phyloP scores from a whole-genome alignment of 2,329 filamentous ascomycete genomes.

The Penicillium glabrum region DNA sequence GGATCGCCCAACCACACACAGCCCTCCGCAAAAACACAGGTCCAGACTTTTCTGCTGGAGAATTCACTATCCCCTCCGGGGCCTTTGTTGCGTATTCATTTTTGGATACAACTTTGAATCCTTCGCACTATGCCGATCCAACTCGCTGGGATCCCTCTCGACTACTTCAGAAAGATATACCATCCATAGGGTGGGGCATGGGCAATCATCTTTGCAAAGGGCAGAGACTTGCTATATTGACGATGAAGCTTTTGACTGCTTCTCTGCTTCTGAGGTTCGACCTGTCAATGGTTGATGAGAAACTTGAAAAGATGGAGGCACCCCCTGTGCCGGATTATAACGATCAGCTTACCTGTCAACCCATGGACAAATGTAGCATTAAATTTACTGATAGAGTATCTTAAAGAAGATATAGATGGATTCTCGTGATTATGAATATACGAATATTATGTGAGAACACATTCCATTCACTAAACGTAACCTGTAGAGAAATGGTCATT shows the following conservation, averaged over 20 bases:
- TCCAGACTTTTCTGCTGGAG: not conserved
- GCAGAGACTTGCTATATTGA: conserved; percentile 10
- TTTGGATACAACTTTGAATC: conserved; percentile 8
- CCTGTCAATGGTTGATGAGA: conserved; percentile 3
- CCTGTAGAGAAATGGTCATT: too few species aligned
- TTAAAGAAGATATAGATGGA: not conserved
- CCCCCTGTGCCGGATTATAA: conserved; percentile 5
- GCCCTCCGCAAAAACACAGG: conserved; percentile 10
- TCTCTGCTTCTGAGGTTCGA: conserved; percentile 3
- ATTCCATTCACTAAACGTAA: too few species aligned
- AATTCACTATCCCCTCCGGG: conserved; percentile 6
- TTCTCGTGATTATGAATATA: not conserved
- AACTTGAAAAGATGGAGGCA: not conserved
- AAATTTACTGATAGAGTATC: not conserved
- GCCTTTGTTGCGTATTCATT: conserved; percentile 9
- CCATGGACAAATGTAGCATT: conserved; percentile 3
- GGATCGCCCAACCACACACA: conserved; percentile 8
- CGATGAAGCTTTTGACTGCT: conserved; percentile 7
- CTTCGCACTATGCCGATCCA: conserved; percentile 2
- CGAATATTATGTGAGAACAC: too few species aligned
- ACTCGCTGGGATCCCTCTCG: conserved; percentile 10
- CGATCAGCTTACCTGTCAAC: conserved; percentile 8
- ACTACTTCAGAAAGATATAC: not conserved
- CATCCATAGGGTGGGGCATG: conserved; percentile 7
- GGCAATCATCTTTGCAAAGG: conserved; percentile 10